These are phyloP conservation scores for Quillaja saponaria DNA, from an alignment of 306 rosid species.

Conservation along the genomic window DNA sequence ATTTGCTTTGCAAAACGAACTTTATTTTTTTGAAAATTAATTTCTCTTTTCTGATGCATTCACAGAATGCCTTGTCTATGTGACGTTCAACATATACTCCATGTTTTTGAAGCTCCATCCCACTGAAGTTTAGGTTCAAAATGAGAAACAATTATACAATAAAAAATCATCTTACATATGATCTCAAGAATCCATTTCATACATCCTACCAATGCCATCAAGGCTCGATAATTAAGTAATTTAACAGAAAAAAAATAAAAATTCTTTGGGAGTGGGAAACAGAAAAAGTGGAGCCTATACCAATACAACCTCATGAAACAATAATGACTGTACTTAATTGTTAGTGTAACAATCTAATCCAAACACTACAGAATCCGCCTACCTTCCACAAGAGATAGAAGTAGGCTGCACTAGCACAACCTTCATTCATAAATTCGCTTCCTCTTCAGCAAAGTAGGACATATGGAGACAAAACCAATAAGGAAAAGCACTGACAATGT, in stretches of 20 bases:
- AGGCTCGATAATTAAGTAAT: conserved; percentile 25
- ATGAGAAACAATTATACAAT: conserved; percentile 35
- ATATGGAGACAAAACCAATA: conserved; percentile 72
- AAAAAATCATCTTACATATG: conserved; percentile 21
- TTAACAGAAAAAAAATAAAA: conserved; percentile 2
- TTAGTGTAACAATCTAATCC: conserved; percentile 21
- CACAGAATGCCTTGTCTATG: conserved; percentile 6
- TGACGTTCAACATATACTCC: conserved; percentile 23
- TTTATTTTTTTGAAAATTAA: conserved; percentile 25
- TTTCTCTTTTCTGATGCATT: conserved; percentile 30
- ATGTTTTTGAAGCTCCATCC: not conserved
- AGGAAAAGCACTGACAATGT: conserved; percentile 86
- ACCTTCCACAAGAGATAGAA: conserved; percentile 28
- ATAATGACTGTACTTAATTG: conserved; percentile 19
- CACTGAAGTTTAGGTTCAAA: no score
- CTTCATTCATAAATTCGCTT: conserved; percentile 84
- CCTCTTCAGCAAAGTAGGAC: conserved; percentile 79
- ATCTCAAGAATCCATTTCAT: conserved; percentile 30
- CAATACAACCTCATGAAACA: conserved; percentile 1
- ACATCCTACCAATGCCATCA: conserved; percentile 27
- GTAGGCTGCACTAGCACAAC: conserved; percentile 7
- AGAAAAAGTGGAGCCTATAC: conserved; percentile 38
- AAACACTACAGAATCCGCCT: conserved; percentile 16
- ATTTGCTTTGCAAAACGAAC: no score
- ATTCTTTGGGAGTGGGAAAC: conserved; percentile 14